Percentiles rank a stretch among this genome's conserved stretches.
Conservation (phyloP, 2,329 filamentous ascomycete genomes). For the Dothistroma septosporum region DNA sequence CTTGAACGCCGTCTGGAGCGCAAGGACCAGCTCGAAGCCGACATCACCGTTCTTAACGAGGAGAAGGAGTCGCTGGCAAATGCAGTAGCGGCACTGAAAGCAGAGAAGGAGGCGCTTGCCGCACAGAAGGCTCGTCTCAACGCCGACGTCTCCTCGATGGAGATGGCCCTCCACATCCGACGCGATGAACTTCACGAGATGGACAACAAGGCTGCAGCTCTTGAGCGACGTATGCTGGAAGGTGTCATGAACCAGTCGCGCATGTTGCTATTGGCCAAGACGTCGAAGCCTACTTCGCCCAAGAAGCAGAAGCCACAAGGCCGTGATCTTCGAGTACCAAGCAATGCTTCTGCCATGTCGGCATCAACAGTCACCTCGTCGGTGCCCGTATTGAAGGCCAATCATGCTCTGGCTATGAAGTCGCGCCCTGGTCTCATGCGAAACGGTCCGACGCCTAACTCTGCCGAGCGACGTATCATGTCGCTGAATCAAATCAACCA, state of each 20-base stretch:
- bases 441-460: conserved; percentile 36
- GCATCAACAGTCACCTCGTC: conserved; percentile 39
- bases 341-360: conserved; percentile 41
- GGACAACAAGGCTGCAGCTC: conserved; percentile 79
- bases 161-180: conserved; percentile 83
- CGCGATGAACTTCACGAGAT: conserved; percentile 88
- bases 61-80: conserved; percentile 47
- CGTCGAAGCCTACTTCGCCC: conserved; percentile 40
- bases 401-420: conserved; percentile 48
- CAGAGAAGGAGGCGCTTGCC: conserved; percentile 69
- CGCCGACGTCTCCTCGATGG: conserved; percentile 83
- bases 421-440: conserved; percentile 41
- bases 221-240: conserved; percentile 90
- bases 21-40: conserved; percentile 55
- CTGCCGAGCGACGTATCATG: conserved; percentile 67
- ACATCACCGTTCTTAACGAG: conserved; percentile 44
- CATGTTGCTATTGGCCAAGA: conserved; percentile 74
- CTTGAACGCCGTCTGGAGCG: conserved; percentile 70
- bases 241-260: conserved; percentile 95
- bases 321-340: conserved; percentile 39
- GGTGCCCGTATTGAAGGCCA: conserved; percentile 29
- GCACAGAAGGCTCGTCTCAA: conserved; percentile 75
- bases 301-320: conserved; percentile 40
- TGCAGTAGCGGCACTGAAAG: conserved; percentile 56
- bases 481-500: conserved; percentile 86